Conservation (phyloP, 2,329 filamentous ascomycete genomes). For the Plectosphaerella cucumerina region DNA sequence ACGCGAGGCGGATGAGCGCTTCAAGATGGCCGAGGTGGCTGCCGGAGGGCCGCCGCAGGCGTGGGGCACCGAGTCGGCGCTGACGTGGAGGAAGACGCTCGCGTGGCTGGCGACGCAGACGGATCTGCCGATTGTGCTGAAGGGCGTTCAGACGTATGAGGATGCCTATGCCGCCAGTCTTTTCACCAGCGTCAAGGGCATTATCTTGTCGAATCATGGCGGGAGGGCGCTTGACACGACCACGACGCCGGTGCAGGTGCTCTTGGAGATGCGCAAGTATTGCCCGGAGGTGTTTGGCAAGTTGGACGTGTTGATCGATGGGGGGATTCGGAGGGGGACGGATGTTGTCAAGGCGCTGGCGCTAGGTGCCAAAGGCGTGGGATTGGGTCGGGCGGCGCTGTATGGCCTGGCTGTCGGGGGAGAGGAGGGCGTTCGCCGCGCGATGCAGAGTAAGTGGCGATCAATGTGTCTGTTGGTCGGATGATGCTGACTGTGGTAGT, state of each 20-base stretch:
- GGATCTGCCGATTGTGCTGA: constrained; percentile 49
- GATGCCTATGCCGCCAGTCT: constrained; percentile 26
- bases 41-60: constrained; percentile 5
- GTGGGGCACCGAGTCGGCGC: constrained; percentile 39
- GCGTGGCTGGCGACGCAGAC: constrained; percentile 43
- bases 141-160: constrained; percentile 52
- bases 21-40: constrained; percentile 42
- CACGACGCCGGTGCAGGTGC: constrained; percentile 27
- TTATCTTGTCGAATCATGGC: constrained; percentile 55
- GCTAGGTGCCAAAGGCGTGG: constrained; percentile 49
- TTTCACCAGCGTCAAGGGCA: constrained; percentile 36
- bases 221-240: constrained; percentile 46
- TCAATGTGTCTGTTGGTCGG: neutral
- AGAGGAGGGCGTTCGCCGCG: constrained; percentile 48
- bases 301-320: constrained; percentile 50
- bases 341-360: constrained; percentile 52
- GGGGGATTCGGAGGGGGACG: constrained; percentile 47
- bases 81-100: constrained; percentile 47
- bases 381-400: constrained; percentile 47
- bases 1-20: constrained; percentile 52
- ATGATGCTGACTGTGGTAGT: constrained; percentile 10
- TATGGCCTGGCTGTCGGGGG: constrained; percentile 47
- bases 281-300: constrained; percentile 44
- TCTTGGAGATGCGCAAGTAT: constrained; percentile 44
- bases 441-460: constrained; percentile 46